Base-by-base conservation (phyloP, 768 basidiomycete species). In the Panus rudis region DNA sequence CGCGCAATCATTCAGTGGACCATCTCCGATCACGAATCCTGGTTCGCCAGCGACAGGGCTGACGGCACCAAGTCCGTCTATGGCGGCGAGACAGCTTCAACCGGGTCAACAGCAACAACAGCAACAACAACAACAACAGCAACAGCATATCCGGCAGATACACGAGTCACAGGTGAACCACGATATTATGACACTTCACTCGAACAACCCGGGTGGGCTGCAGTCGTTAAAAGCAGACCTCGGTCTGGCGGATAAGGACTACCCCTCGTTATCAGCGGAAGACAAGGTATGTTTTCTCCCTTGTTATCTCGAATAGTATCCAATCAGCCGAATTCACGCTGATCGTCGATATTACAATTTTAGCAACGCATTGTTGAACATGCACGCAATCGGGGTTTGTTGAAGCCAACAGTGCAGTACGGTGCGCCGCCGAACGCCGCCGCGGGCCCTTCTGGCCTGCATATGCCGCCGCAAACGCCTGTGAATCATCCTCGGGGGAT, bases 241-340 rank as follows among this genome's bases (percentile, higher is more conserved):
- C 21, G 70, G 70, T 6, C 12, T 73, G 1, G 54, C 41, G 2
- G 73, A 75, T 20, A 80, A 74, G 58, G 75, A 79, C 11, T 26
- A 68, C 0, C 50, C 45, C 3, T 48, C 61, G 13, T 55, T 81
- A 49, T 70, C 66, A 26, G 23, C 55, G n/a, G 61, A 65, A 0
- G 84, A 86, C n/a, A 86, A 84, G 73, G 84, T 83, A 48, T 32
- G 37, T 28, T 27, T 45, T 56, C 46, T 39, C 38, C 23, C n/a
- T 19, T 13, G 33, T 37, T 27, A 28, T 41, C 23, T 10, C 43
- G 7, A 21, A 39, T 26, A 13, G 24, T 11, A n/a, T n/a, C n/a
- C n/a, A n/a, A n/a, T n/a, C n/a, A n/a, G n/a, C n/a, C 16, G 48
- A 33, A 45, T 42, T 34, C 27, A n/a, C n/a, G n/a, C n/a, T n/a